A percentile compares a stretch with the other conserved stretches of the same genome.
Evolutionary conservation across 768 basidiomycete species (phyloP).

Genomic region (Fibroporia radiculosa): DNA sequence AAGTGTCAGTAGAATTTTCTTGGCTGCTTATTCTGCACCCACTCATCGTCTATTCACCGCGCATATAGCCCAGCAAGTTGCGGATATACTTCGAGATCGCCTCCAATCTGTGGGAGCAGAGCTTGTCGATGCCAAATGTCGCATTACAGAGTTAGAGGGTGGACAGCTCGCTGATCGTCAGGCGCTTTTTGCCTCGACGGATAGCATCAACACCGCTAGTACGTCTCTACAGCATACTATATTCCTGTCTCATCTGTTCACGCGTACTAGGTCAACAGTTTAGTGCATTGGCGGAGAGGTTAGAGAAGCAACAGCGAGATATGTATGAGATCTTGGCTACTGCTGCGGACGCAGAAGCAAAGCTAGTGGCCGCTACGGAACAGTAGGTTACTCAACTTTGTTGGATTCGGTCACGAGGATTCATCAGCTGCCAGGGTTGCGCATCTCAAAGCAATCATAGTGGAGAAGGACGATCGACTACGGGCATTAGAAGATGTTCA

Average conservation of each 20-base stretch:
- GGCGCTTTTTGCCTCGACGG: slow-evolving; percentile 5
- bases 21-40: background rate
- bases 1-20: slow-evolving; percentile 11
- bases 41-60: background rate
- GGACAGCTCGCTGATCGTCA: slow-evolving; percentile 15
- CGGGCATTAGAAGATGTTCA: slow-evolving; percentile 3
- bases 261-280: slow-evolving; percentile 12
- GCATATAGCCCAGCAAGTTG: slow-evolving; percentile 37
- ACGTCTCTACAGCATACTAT: background rate
- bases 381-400: slow-evolving; percentile 8
- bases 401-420: background rate
- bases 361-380: slow-evolving; percentile 6
- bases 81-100: slow-evolving; percentile 40
- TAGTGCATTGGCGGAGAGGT: slow-evolving; percentile 3
- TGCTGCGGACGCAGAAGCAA: slow-evolving; percentile 14
- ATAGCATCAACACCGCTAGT: slow-evolving; percentile 7
- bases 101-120: slow-evolving; percentile 34
- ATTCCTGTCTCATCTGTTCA: background rate
- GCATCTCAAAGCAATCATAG: slow-evolving; percentile 1
- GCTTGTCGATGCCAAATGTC: slow-evolving; percentile 33
- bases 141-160: slow-evolving; percentile 31
- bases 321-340: slow-evolving; percentile 12
- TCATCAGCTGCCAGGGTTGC: slow-evolving; percentile 5
- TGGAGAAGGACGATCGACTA: slow-evolving; percentile 9
- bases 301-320: slow-evolving; percentile 13